Conservation (phyloP, 2,329 filamentous ascomycete genomes). For the Cytospora paraplurivora region DNA sequence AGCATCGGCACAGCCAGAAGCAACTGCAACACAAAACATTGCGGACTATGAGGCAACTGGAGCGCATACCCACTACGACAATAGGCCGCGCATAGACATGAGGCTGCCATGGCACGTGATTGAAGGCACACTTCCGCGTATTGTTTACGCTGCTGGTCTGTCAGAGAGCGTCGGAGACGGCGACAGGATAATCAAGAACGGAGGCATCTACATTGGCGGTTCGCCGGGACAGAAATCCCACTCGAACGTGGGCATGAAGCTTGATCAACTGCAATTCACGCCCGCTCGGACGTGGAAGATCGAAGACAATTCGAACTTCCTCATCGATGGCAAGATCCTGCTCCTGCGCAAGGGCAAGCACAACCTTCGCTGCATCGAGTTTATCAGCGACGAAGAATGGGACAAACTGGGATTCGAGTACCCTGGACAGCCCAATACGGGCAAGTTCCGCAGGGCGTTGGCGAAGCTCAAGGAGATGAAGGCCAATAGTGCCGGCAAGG, state of each 20-base stretch:
- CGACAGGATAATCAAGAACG: conserved; percentile 55
- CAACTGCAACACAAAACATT: conserved; percentile 20
- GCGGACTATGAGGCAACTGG: conserved; percentile 30
- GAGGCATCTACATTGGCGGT: conserved; percentile 64
- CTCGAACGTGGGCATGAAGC: conserved; percentile 41
- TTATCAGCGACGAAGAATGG: conserved; percentile 60
- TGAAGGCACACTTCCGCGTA: conserved; percentile 60
- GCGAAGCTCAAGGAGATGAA: conserved; percentile 39
- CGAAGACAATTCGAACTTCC: conserved; percentile 59
- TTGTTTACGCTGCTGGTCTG: conserved; percentile 63
- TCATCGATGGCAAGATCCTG: conserved; percentile 61
- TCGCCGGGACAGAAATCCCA: conserved; percentile 40
- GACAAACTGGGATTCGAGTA: conserved; percentile 51
- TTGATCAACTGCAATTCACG: conserved; percentile 60
- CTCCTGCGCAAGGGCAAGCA: conserved; percentile 66
- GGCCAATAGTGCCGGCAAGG: conserved; percentile 30
- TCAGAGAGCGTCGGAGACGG: conserved; percentile 58
- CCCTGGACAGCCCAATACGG: conserved; percentile 55
- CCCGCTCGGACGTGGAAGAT: conserved; percentile 62
- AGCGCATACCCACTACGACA: conserved; percentile 41
- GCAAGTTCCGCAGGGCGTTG: conserved; percentile 48
- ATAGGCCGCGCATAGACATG: conserved; percentile 56
- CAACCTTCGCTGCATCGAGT: conserved; percentile 62
- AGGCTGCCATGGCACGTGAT: conserved; percentile 55
- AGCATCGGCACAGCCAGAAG: background rate